phyloP scores from a whole-genome alignment of 345 rosid genomes.

The Corymbia maculata region DNA sequence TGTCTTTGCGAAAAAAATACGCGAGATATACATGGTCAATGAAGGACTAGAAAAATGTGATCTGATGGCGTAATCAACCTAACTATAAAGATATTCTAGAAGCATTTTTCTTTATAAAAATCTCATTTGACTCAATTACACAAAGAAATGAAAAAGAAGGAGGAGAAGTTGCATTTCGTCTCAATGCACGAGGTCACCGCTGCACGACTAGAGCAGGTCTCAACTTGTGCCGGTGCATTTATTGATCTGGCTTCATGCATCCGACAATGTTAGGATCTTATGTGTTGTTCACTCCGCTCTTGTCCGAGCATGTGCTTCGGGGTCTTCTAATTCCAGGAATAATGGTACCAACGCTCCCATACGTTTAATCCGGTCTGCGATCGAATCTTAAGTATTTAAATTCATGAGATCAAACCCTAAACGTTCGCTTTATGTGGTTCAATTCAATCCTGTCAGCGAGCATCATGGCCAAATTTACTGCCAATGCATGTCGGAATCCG shows the following conservation, averaged over 20 bases:
- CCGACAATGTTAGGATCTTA: neutral
- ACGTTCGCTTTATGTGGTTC: neutral
- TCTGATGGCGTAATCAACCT: neutral
- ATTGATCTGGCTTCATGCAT: neutral
- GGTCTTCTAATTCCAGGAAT: neutral
- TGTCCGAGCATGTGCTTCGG: neutral
- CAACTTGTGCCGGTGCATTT: neutral
- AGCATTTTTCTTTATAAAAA: neutral
- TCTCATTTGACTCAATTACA: neutral
- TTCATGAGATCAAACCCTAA: neutral
- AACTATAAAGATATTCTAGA: neutral
- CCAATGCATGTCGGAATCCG: neutral
- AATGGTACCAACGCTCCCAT: neutral
- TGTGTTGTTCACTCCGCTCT: neutral
- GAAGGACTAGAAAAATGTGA: neutral
- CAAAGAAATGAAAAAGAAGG: neutral
- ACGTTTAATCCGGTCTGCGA: neutral
- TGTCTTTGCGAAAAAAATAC: neutral
- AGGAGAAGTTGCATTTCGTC: neutral
- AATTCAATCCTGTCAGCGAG: too few species aligned
- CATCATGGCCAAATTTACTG: neutral
- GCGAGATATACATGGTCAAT: neutral
- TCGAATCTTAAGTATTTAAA: neutral
- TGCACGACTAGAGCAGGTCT: neutral
- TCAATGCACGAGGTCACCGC: neutral